phyloP scores from a whole-genome alignment of 495 filamentous ascomycete species.

The Lichenothelia convexa region DNA sequence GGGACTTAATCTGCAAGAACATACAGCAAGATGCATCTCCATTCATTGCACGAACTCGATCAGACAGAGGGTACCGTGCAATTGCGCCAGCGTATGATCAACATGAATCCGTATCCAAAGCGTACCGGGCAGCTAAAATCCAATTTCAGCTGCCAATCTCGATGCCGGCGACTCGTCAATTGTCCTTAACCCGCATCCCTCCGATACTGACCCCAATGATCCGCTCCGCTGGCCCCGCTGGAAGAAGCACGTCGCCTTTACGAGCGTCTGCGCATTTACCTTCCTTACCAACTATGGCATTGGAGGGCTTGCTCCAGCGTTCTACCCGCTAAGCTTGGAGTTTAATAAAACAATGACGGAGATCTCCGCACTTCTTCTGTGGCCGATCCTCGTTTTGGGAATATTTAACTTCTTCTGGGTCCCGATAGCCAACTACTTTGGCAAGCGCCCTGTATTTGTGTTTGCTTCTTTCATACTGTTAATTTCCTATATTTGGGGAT shows the following conservation, averaged over 20 bases:
- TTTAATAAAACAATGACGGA: constrained; percentile 16
- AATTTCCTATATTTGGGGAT: constrained; percentile 18
- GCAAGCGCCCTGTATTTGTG: constrained; percentile 20
- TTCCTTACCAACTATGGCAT: constrained; percentile 20
- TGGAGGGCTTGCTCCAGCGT: constrained; percentile 19
- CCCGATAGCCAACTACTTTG: constrained; percentile 19
- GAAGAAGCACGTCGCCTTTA: constrained; percentile 20
- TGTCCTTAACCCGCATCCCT: constrained; percentile 13
- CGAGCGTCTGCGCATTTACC: constrained; percentile 15
- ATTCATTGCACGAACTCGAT: constrained; percentile 17
- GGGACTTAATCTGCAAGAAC: no score
- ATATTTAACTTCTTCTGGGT: constrained; percentile 23
- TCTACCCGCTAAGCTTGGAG: constrained; percentile 14
- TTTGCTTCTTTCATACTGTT: constrained; percentile 15
- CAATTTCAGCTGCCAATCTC: constrained; percentile 1
- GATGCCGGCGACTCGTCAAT: background rate
- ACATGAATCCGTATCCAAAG: background rate
- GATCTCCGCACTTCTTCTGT: constrained; percentile 14
- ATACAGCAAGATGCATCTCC: constrained; percentile 8
- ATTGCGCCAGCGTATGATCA: constrained; percentile 8
- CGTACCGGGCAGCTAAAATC: no score
- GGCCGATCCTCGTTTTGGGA: constrained; percentile 18
- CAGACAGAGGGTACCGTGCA: constrained; percentile 19
- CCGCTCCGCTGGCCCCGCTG: constrained; percentile 18
- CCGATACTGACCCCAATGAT: constrained; percentile 13